Base-by-base conservation (phyloP, 805 yeast genomes). In the Monosporozyma yasuniensis region DNA sequence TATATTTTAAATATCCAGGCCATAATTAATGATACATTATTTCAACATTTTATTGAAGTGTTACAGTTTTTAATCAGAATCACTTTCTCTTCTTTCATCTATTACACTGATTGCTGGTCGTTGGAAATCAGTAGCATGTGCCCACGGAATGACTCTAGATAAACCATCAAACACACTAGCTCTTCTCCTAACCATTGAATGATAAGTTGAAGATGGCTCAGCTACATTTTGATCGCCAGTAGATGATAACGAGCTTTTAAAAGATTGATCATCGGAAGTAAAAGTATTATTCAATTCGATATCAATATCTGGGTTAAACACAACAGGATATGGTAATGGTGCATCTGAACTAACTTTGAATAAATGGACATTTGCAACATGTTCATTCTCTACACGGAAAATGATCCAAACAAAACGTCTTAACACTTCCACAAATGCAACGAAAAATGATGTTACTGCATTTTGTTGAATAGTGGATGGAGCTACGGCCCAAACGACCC, bases 381-480 rank as follows among this genome's bases (percentile, higher is more conserved):
- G 99, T 66, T 93, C 98, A 67, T 93, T 93, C 59, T 93, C 99
- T 77, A 93, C 84, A 70, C 99, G 81, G 72, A 93, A 84, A 46
- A 86, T 78, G 7, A 88, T 74, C 99, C 99, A 93, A 12, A 91
- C 70, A 57, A 87, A 84, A 61, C 99, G 75, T 63, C 99, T 76
- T 2, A 85, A 32, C 3, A 88, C 67, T 66, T 93, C 99, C 0
- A 93, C 87, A 27, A 86, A 56, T 0, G 95, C 96, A 46, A 93
- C 79, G 47, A 79, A 73, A 61, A 91, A 90, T 63, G 96, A 83
- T 1, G 96, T 84, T 21, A 79, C 77, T 0, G 96, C 96, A 62
- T 91, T 84, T 61, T 91, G 96, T 66, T 86, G 91, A 52, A 88
- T 80, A 52, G 87, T 85, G 43, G 67, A 64, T 42, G 84, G 79